Conservation (phyloP, 495 filamentous ascomycete genomes). For the Tuber microsphaerosporum region DNA sequence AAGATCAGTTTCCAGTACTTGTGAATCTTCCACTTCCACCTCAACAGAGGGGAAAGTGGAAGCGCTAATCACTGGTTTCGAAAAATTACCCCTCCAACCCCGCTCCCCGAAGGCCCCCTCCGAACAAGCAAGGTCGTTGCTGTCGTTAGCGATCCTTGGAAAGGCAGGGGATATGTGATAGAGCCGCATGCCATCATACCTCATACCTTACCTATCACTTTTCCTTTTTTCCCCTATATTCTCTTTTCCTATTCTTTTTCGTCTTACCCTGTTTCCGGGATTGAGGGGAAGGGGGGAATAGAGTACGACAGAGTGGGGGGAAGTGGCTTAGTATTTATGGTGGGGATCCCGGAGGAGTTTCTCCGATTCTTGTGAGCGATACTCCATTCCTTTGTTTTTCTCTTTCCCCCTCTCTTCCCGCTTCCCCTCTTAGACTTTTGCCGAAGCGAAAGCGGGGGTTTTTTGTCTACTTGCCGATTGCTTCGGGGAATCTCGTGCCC, state of each 20-base stretch:
- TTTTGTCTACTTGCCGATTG: neutral
- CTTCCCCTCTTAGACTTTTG: neutral
- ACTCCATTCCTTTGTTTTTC: neutral
- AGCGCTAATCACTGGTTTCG: neutral
- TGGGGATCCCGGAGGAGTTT: neutral
- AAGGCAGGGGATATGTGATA: neutral
- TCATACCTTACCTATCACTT: conserved; percentile 1
- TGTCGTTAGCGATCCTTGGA: neutral
- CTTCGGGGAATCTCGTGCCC: neutral
- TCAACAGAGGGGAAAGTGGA: neutral
- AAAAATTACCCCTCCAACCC: conserved; percentile 3
- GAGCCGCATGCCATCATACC: neutral
- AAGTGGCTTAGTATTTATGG: neutral
- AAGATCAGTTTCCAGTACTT: neutral
- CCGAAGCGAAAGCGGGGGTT: neutral
- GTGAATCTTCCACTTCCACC: neutral
- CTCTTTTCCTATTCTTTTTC: neutral
- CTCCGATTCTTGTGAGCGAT: neutral
- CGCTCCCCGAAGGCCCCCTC: neutral
- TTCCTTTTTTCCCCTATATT: neutral
- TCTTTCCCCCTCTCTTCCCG: neutral
- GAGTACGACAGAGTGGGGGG: neutral
- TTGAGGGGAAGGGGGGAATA: neutral
- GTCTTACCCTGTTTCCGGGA: neutral
- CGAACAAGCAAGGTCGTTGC: neutral